Conservation (phyloP, 2,329 filamentous ascomycete genomes). For the Periconia sp. region DNA sequence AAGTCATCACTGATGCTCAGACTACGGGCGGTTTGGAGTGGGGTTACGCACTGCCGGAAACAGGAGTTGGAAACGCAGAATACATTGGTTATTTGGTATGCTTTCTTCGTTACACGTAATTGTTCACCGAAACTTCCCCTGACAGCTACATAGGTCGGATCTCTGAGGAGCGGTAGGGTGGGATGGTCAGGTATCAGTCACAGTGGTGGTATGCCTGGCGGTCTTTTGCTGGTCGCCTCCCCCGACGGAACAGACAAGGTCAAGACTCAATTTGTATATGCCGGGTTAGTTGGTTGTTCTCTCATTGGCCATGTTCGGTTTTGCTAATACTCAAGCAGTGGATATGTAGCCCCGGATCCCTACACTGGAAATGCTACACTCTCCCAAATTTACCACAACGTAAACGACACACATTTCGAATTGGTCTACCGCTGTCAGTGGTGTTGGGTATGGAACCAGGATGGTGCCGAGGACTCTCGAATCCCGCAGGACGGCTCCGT, state of each 20-base stretch:
- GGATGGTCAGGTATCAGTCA: conserved; percentile 44
- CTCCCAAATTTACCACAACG: conserved; percentile 60
- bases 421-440: conserved; percentile 66
- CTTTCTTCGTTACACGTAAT: neutral
- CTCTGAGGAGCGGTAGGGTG: conserved; percentile 25
- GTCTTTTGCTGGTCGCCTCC: conserved; percentile 38
- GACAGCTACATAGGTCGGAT: conserved; percentile 27
- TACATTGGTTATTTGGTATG: conserved; percentile 43
- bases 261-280: conserved; percentile 35
- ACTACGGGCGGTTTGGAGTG: conserved; percentile 39
- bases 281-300: conserved; percentile 21
- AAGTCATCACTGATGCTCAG: conserved; percentile 23
- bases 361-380: conserved; percentile 65
- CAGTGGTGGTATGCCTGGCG: conserved; percentile 37
- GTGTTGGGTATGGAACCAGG: conserved; percentile 50
- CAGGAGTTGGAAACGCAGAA: conserved; percentile 29
- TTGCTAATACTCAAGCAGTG: conserved; percentile 37
- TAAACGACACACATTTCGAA: conserved; percentile 62
- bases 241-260: conserved; percentile 26
- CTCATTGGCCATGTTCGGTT: neutral
- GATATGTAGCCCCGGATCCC: conserved; percentile 60
- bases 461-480: conserved; percentile 43
- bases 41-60: conserved; percentile 36
- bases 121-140: conserved; percentile 2
- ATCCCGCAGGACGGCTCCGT: conserved; percentile 27